phyloP scores from a whole-genome alignment of 1,284 basidiomycete species.

The Cutaneotrichosporon sp. region DNA sequence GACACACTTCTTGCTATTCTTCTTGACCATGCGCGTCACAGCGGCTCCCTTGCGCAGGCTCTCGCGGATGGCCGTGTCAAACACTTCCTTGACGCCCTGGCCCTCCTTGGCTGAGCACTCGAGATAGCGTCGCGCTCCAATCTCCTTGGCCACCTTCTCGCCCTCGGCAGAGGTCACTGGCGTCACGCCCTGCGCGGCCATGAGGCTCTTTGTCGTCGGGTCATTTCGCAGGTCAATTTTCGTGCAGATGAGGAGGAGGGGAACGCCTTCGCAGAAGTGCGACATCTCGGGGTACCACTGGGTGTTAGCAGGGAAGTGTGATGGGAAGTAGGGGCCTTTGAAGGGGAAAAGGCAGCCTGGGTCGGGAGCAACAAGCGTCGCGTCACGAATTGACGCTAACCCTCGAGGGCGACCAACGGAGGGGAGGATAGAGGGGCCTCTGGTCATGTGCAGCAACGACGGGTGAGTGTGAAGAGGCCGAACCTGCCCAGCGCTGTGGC shows the following conservation, averaged over 20 bases:
- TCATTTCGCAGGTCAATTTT: constrained; percentile 90
- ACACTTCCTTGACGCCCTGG: constrained; percentile 86
- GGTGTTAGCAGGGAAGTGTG: constrained; percentile 3
- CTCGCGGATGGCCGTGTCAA: constrained; percentile 83
- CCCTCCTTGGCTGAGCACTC: constrained; percentile 95
- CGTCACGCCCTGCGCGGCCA: constrained; percentile 83
- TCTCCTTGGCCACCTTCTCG: constrained; percentile 75
- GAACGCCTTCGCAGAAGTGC: constrained; percentile 93
- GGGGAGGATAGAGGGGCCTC: not conserved
- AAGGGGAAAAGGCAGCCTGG: not conserved
- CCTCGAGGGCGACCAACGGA: not conserved
- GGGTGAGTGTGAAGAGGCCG: not conserved
- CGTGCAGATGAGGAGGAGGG: constrained; percentile 86
- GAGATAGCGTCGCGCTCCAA: constrained; percentile 83
- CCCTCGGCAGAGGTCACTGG: constrained; percentile 82
- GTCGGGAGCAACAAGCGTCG: too few species aligned
- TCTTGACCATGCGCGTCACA: constrained; percentile 60
- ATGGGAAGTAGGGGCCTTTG: not conserved
- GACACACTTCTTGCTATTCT: constrained; percentile 75
- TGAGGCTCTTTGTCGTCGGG: constrained; percentile 83
- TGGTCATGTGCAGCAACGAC: not conserved
- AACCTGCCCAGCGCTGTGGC: not conserved
- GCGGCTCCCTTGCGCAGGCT: constrained; percentile 66
- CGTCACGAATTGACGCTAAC: not conserved
- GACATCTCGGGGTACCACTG: constrained; percentile 98